These are phyloP conservation scores for Pichia californica DNA, from an alignment of 805 yeast species.

Conservation along the genomic window DNA sequence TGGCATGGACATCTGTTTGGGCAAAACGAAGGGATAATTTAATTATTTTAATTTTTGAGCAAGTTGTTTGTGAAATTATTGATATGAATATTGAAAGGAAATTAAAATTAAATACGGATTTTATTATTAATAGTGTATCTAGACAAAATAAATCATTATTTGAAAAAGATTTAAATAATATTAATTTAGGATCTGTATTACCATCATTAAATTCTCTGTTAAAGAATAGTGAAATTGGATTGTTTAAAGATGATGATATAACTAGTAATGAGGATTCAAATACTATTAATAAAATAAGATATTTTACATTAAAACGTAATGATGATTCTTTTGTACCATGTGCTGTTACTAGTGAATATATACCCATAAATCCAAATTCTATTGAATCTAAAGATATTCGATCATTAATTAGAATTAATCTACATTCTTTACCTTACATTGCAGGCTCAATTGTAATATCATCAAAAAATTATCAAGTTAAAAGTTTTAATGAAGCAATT, in stretches of 20 bases:
- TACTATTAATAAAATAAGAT: conserved; percentile 50
- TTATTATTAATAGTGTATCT: conserved; percentile 7
- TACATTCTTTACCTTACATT: conserved; percentile 76
- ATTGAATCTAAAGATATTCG: not conserved
- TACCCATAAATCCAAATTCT: conserved; percentile 38
- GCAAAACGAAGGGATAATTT: conserved; percentile 68
- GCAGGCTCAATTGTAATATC: conserved; percentile 79
- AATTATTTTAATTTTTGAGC: conserved; percentile 80
- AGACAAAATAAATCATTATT: conserved; percentile 17
- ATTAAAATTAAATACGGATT: conserved; percentile 10
- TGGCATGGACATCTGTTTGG: conserved; percentile 88
- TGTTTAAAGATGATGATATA: conserved; percentile 6
- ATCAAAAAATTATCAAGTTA: conserved; percentile 40
- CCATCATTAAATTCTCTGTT: conserved; percentile 21
- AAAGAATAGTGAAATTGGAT: not conserved
- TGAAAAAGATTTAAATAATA: conserved; percentile 12
- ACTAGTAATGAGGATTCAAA: conserved; percentile 28
- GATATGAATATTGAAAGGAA: conserved; percentile 46
- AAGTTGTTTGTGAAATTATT: conserved; percentile 66
- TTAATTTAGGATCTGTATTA: conserved; percentile 14
- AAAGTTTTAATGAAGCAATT: conserved; percentile 76
- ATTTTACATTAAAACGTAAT: conserved; percentile 47
- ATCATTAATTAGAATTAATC: conserved; percentile 46
- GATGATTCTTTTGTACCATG: conserved; percentile 52
- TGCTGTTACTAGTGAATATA: conserved; percentile 59